Evolutionary conservation across 2,329 filamentous ascomycete species (phyloP).

Genomic region (Acephala macrosclerotiorum): DNA sequence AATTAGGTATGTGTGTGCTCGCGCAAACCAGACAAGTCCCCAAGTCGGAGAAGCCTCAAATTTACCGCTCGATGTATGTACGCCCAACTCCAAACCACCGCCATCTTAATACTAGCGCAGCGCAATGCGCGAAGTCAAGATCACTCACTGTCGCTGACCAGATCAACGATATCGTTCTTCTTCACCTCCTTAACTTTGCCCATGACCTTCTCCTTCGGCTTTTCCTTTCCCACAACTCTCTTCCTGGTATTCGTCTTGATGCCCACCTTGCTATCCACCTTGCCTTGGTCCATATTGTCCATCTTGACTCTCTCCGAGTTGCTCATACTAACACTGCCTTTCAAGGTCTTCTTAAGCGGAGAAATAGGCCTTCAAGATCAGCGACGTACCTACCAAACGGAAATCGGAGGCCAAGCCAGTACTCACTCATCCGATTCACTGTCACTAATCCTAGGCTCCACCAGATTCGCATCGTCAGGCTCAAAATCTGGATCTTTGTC

Average conservation of each 20-base stretch:
- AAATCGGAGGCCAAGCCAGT: not conserved
- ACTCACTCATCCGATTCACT: slow-evolving; percentile 16
- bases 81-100: not conserved
- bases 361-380: not conserved
- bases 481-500: not conserved
- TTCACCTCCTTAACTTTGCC: too few relatives aligned
- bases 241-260: too few relatives aligned
- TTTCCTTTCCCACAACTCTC: too few relatives aligned
- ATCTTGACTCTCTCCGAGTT: not conserved
- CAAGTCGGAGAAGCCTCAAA: too few relatives aligned
- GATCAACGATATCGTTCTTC: not conserved
- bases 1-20: not conserved
- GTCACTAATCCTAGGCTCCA: slow-evolving; percentile 6
- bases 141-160: slow-evolving; percentile 5
- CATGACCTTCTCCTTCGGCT: not conserved
- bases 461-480: slow-evolving; percentile 10
- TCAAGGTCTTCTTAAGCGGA: not conserved
- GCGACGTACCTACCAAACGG: not conserved
- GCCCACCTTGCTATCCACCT: too few relatives aligned
- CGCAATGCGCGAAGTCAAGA: not conserved
- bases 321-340: not conserved
- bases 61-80: not conserved
- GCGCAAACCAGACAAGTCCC: not conserved
- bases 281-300: too few relatives aligned
- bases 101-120: not conserved